Evolutionary conservation across 176 grass and related monocot species (phyloP), one percentile per base, ranked within the genome.

Genomic region (Pontederia crassipes): DNA sequence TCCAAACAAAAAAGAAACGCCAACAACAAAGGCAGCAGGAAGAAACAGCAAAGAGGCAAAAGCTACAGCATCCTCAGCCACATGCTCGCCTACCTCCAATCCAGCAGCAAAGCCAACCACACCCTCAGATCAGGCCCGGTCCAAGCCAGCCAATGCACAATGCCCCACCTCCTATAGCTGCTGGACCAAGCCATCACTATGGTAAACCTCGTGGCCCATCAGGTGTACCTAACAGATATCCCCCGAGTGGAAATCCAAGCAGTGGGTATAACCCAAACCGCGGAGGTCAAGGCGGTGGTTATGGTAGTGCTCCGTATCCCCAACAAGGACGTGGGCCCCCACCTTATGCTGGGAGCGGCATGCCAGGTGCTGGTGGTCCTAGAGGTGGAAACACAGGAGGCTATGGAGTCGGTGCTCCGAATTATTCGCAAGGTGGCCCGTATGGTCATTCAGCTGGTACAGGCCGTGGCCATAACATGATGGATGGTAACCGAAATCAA

Each of bases 1-100:
- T 96, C 77, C 91, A 96, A 64, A 90, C 81, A 1, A 96, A 90
- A 86, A 96, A 95, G 69, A 96, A 87, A 72, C 83, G 83, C 50
- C 83, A 90, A 65, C 91, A 96, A 55, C 86, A 95, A 62, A 72
- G 90, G 55, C 90, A 95, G 57, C 85, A 84, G 71, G 86, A 84
- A 54, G 90, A 95, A 67, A 77, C 79, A 16, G 82, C 86, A 2
- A 95, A 95, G 67, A 80, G 82, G 12, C 90, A 86, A 52, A 95
- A 95, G 62, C 12, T 86, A 58, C 81, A 86, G 66, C 90, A 95
- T 66, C 82, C 86, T 62, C 82, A 77, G 5, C 79, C 90, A 15
- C 85, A 95, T 75, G 69, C 76, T 45, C 90, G 90, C 5, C 66
- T 95, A 55, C 90, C 90, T 81, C 86, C 86, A 12, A 83, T 86